Percentiles rank a stretch among this genome's conserved stretches.
Conservation (phyloP, 306 rosid species). For the Adenanthera pavonina region DNA sequence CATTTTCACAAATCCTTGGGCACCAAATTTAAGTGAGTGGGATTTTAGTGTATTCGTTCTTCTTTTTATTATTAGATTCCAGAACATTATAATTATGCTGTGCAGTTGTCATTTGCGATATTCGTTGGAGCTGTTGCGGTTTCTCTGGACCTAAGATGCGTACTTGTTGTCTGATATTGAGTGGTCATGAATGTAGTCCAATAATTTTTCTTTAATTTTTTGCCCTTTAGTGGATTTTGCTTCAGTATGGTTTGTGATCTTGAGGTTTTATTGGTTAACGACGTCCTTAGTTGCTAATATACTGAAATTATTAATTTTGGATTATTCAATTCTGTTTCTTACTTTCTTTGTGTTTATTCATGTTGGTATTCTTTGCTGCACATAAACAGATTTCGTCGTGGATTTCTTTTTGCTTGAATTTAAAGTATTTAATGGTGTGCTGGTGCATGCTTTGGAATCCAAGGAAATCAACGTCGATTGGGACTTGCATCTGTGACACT, state of each 20-base stretch:
- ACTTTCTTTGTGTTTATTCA: not conserved
- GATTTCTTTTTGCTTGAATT: not conserved
- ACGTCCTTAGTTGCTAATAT: not conserved
- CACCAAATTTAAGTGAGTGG: constrained; percentile 60
- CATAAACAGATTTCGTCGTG: not conserved
- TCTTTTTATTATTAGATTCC: not conserved
- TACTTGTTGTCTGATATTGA: not conserved
- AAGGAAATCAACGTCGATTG: not conserved
- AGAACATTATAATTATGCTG: not conserved
- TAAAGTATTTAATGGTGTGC: not conserved
- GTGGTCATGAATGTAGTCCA: not conserved
- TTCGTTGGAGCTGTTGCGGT: not conserved
- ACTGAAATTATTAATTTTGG: not conserved
- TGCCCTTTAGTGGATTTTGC: not conserved
- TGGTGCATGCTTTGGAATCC: not conserved
- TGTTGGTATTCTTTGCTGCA: not conserved
- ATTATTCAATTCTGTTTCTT: not conserved
- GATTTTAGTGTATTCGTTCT: not conserved
- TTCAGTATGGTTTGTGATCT: not conserved
- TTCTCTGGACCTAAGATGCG: not conserved
- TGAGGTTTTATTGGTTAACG: not conserved
- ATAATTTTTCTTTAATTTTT: not conserved
- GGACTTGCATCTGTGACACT: not conserved
- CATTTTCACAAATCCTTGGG: constrained; percentile 63
- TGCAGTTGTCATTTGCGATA: not conserved